A percentile compares a stretch with the other conserved stretches of the same genome.
These are phyloP conservation scores for Pythium phragmitis DNA, from an alignment of 352 stramenopile species.

Conservation along the genomic window DNA sequence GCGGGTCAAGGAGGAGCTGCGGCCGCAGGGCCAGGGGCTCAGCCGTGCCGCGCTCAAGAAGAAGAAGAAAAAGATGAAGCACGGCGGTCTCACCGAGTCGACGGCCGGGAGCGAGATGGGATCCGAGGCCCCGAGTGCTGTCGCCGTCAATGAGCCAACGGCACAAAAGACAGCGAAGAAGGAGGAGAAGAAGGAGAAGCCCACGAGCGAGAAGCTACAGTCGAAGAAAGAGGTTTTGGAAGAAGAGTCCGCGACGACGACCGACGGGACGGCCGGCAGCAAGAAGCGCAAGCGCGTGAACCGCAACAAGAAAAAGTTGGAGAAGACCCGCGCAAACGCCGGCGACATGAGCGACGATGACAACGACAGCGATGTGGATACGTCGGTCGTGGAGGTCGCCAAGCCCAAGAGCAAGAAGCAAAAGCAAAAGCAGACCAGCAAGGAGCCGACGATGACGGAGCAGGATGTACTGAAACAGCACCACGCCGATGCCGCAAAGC, in stretches of 20 bases:
- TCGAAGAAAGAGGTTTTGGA: slow-evolving; percentile 15
- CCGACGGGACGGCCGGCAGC: slow-evolving; percentile 1
- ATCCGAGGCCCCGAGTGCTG: not conserved
- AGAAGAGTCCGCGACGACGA: slow-evolving; percentile 14
- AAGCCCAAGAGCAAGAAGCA: slow-evolving; percentile 25
- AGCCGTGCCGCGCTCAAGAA: slow-evolving; percentile 80
- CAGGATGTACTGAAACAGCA: slow-evolving; percentile 28
- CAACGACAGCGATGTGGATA: slow-evolving; percentile 17
- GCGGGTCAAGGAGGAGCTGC: slow-evolving; percentile 40
- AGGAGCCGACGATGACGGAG: not conserved
- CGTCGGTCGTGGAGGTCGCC: slow-evolving; percentile 6
- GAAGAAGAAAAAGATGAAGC: slow-evolving; percentile 74
- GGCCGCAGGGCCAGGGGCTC: slow-evolving; percentile 40
- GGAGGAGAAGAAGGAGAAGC: slow-evolving; percentile 7
- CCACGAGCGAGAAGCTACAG: slow-evolving; percentile 1
- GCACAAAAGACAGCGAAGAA: slow-evolving; percentile 26
- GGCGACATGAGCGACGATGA: slow-evolving; percentile 6
- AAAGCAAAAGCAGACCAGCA: no score
- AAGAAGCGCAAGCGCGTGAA: slow-evolving; percentile 36
- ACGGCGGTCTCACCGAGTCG: slow-evolving; percentile 39
- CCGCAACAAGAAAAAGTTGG: slow-evolving; percentile 31
- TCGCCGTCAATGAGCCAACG: not conserved
- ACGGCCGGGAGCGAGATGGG: slow-evolving; percentile 20
- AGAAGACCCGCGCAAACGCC: slow-evolving; percentile 29
- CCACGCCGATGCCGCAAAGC: slow-evolving; percentile 30